Conservation (phyloP, 495 filamentous ascomycete genomes). For the Xylaria acuta region DNA sequence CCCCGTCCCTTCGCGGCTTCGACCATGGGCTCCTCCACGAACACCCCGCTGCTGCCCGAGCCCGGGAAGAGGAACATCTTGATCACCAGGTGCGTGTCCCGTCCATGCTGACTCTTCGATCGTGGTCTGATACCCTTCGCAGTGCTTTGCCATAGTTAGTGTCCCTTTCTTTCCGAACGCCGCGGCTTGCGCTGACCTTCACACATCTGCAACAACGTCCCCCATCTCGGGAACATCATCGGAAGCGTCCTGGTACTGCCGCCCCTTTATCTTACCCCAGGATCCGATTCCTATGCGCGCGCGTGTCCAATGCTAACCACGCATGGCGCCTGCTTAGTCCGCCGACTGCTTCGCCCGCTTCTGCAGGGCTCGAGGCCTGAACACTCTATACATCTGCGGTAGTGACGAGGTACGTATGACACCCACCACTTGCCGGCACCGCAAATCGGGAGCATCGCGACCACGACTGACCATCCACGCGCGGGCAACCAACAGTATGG, state of each 20-base stretch:
- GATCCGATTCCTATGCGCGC: not conserved
- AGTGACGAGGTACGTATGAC: constrained; percentile 40
- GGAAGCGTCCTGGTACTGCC: constrained; percentile 72
- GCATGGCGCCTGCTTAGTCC: constrained; percentile 22
- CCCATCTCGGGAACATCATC: constrained; percentile 92
- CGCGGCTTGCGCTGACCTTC: not conserved
- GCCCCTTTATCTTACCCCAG: not conserved
- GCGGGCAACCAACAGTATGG: constrained; percentile 34
- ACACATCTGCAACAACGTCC: constrained; percentile 75
- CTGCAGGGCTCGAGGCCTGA: constrained; percentile 52
- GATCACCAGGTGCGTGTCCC: constrained; percentile 19
- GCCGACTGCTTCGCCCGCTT: constrained; percentile 66
- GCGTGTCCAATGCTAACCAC: constrained; percentile 12
- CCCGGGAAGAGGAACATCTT: constrained; percentile 27
- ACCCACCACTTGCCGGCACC: not conserved
- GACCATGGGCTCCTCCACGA: constrained; percentile 15
- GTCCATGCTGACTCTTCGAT: not conserved
- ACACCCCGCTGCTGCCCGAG: constrained; percentile 21
- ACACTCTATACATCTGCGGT: constrained; percentile 29
- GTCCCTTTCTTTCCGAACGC: not conserved
- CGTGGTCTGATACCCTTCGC: not conserved
- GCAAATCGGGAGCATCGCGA: too few species aligned
- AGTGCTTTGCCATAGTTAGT: constrained; percentile 25
- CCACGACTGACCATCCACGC: not conserved
- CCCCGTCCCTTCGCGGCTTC: not conserved